Evolutionary conservation across 192 early-diverging fungal species (phyloP), one percentile per base, ranked within the genome.

Genomic region (Umbelopsis sp.): DNA sequence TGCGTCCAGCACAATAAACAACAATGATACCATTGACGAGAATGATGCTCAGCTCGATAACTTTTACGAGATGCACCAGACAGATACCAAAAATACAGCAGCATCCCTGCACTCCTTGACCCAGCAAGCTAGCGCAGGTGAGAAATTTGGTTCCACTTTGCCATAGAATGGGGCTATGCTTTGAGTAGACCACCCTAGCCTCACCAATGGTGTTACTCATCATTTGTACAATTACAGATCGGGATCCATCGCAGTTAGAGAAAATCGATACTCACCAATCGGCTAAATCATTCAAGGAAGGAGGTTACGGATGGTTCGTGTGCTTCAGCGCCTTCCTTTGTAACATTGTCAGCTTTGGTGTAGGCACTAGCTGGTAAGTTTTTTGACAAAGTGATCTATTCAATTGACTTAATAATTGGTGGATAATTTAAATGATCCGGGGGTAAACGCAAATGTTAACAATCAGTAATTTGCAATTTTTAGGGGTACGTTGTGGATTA

Each of bases 251-350:
- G 48, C 48, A 61, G 2, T 30, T 61, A 30, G 55, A 61, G 30
- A 61, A 61, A 33, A 53, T 69, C n/a, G 68, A 69, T 44, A 53
- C 68, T 11, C 50, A 25, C 21, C 20, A 44, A 35, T 35, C 52
- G 15, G 30, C 46, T n/a, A 44, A 61, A 35, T 8, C 46, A 46
- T 25, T 50, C 6, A 52, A 51, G n/a, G 52, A 68, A 15, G 35
- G 52, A 11, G 66, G 66, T 1, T 75, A 71, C 41, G 74, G 69
- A 68, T 76, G 74, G 74, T 12, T 76, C 10, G 52, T 76, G 49
- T 70, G 71, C 37, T 10, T 68, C 13, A 41, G 65, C 12, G 37
- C 53, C 4, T 76, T 76, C 37, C 27, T 76, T 4, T 51, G 58
- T 3, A 66, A 68, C 22, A 13, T 76, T n/a, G 25, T 71, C 4